Evolutionary conservation across 2,329 filamentous ascomycete genomes (phyloP).

Genomic region (Sclerotinia subarctica): DNA sequence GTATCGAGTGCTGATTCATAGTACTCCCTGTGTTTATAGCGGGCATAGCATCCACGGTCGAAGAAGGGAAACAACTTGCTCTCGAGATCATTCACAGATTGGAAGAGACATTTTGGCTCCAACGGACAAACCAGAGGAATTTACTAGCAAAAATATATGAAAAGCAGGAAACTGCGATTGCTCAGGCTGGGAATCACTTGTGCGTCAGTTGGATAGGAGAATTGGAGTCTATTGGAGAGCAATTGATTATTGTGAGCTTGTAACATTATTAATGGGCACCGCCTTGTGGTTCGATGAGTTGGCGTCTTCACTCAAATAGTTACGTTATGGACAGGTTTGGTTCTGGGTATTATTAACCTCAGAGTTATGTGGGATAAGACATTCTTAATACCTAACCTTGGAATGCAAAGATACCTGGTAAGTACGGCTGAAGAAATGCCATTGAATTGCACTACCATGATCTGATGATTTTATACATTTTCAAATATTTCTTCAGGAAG

Average conservation of each 20-base stretch:
- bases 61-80: conserved; percentile 45
- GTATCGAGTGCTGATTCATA: conserved; percentile 45
- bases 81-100: conserved; percentile 49
- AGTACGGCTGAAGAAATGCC: no score
- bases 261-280: conserved; percentile 24
- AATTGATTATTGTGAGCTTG: conserved; percentile 51
- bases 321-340: not conserved
- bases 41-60: conserved; percentile 44
- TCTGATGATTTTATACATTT: no score
- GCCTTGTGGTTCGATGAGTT: not conserved
- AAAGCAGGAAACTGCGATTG: conserved; percentile 33
- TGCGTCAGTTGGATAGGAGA: conserved; percentile 51
- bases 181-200: conserved; percentile 41
- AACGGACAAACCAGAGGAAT: conserved; percentile 45
- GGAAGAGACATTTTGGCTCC: conserved; percentile 47
- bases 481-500: no score
- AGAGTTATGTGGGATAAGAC: no score
- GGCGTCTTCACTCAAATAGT: not conserved
- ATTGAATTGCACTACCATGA: no score
- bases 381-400: no score
- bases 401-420: no score
- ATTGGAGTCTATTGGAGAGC: conserved; percentile 45
- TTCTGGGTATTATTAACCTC: not conserved
- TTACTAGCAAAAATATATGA: conserved; percentile 44
- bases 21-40: conserved; percentile 55